Percentiles rank a stretch among this genome's conserved stretches.
Evolutionary conservation across 257 asterid species (phyloP).

Genomic region (Solanum verrucosum): DNA sequence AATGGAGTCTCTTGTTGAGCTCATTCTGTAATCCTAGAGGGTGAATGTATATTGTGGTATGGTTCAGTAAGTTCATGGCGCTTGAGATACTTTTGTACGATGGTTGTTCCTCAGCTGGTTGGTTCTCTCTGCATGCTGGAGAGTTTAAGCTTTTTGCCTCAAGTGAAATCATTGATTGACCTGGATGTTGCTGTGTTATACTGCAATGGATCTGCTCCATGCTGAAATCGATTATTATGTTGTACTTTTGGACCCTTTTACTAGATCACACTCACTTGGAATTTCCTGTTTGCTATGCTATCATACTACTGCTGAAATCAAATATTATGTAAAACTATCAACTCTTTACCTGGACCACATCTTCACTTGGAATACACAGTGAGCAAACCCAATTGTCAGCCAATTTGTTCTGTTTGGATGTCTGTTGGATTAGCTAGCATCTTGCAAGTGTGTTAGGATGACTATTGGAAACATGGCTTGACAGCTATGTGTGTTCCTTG

Average conservation of each 20-base stretch:
- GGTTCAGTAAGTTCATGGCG: too few relatives aligned
- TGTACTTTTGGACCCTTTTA: neutral
- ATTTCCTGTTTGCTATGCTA: neutral
- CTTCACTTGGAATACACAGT: neutral
- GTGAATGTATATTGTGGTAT: neutral
- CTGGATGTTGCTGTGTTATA: neutral
- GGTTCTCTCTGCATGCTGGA: neutral
- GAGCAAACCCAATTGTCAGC: neutral
- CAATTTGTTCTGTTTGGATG: neutral
- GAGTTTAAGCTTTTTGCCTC: neutral
- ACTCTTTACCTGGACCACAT: neutral
- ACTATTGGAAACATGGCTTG: neutral
- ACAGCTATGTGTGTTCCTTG: accelerated
- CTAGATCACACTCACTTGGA: neutral
- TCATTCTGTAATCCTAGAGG: neutral
- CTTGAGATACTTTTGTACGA: neutral
- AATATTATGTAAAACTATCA: accelerated
- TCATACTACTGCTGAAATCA: neutral
- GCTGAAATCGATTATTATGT: neutral
- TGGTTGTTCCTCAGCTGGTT: neutral
- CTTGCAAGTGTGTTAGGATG: too few relatives aligned
- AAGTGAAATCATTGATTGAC: neutral
- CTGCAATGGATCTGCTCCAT: neutral
- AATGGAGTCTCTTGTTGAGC: neutral
- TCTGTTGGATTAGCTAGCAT: neutral